These are phyloP conservation scores for Dendrobium officinale DNA, from an alignment of 106 monocot species.

Conservation along the genomic window DNA sequence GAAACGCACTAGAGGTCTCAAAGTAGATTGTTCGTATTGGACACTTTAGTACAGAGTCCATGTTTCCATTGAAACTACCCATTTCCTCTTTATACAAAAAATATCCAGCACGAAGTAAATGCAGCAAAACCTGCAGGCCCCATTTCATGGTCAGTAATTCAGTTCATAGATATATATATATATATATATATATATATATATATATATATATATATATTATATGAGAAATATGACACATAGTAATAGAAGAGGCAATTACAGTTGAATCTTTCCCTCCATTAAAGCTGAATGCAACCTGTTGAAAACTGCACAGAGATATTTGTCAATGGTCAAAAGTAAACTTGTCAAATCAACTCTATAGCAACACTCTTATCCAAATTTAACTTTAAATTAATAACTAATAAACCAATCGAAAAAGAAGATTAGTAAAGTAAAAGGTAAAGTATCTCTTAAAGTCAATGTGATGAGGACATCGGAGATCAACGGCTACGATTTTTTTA, in stretches of 20 bases:
- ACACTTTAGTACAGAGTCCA: constrained; percentile 28
- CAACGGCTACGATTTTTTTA: no score
- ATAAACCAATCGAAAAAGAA: background rate
- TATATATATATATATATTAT: background rate
- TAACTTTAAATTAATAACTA: background rate
- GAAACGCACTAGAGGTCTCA: constrained; percentile 77
- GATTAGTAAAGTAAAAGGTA: background rate
- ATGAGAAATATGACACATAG: constrained; percentile 7
- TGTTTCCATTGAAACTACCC: constrained; percentile 17
- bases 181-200: no score
- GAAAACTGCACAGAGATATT: constrained; percentile 47
- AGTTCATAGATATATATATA: background rate
- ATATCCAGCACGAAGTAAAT: constrained; percentile 87
- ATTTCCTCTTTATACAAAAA: constrained; percentile 45
- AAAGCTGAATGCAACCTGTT: constrained; percentile 98
- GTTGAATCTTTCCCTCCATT: constrained; percentile 99
- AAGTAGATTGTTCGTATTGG: constrained; percentile 92
- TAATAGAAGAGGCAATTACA: constrained; percentile 42
- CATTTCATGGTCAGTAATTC: constrained; percentile 2
- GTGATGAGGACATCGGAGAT: no score
- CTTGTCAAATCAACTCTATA: background rate
- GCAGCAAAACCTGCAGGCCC: constrained; percentile 75
- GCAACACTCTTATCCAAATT: background rate
- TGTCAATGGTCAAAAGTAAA: constrained; percentile 2
- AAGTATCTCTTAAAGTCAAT: background rate